These are phyloP conservation scores for Ceratocystis albifundus DNA, from an alignment of 2,329 filamentous ascomycete genomes.

Conservation along the genomic window DNA sequence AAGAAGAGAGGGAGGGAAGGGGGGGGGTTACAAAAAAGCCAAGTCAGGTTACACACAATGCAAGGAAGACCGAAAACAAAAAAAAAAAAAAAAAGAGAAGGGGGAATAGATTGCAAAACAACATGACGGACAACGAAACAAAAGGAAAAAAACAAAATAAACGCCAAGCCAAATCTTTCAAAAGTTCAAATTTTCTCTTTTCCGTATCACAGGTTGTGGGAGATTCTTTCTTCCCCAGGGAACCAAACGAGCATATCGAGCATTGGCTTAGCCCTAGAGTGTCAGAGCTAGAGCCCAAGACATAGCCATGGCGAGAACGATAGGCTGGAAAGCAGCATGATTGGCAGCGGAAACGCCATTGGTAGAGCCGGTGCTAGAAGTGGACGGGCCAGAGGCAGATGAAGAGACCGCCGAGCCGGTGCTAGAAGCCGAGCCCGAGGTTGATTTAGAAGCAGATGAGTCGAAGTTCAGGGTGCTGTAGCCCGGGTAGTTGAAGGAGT, in stretches of 20 bases:
- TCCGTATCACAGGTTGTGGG: background rate
- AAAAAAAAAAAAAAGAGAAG: background rate
- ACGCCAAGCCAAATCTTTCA: background rate
- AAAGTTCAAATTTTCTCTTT: background rate
- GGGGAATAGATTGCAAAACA: constrained; percentile 14
- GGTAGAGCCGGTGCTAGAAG: constrained; percentile 7
- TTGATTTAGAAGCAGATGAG: constrained; percentile 16
- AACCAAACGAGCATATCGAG: background rate
- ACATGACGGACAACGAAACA: constrained; percentile 2
- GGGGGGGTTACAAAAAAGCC: background rate
- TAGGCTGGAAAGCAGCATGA: constrained; percentile 22
- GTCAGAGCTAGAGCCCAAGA: constrained; percentile 22
- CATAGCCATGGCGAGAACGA: constrained; percentile 23
- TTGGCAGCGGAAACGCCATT: constrained; percentile 16
- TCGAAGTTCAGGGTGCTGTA: constrained; percentile 31
- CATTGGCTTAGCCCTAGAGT: constrained; percentile 18
- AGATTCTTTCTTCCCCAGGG: background rate
- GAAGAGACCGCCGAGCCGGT: constrained; percentile 6
- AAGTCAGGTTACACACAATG: background rate
- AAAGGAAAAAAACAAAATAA: constrained; percentile 11
- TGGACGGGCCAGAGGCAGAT: constrained; percentile 9
- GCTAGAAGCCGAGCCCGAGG: constrained; percentile 15
- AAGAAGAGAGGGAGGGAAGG: background rate
- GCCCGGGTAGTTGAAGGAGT: constrained; percentile 38
- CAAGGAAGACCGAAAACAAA: background rate